Evolutionary conservation across 2,329 filamentous ascomycete species (phyloP).

Genomic region (Huntiella decipiens): DNA sequence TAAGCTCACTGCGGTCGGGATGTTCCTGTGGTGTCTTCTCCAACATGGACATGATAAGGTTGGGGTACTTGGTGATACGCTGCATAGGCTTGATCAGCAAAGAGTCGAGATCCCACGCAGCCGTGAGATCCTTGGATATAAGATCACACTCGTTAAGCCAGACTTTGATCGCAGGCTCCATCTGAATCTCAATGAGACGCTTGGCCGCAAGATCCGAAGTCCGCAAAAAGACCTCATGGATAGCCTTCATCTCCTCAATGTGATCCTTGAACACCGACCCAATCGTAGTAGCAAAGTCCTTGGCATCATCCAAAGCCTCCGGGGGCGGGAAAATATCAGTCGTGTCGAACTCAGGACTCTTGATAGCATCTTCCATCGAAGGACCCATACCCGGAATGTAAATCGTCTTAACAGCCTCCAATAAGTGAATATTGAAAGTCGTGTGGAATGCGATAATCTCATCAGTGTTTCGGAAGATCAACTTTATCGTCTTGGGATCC

Average conservation of each 20-base stretch:
- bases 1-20: constrained; percentile 54
- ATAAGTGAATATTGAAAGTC: constrained; percentile 58
- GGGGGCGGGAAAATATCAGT: constrained; percentile 20
- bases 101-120: constrained; percentile 87
- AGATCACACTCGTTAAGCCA: constrained; percentile 91
- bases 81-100: constrained; percentile 96
- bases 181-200: constrained; percentile 41
- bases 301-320: constrained; percentile 28
- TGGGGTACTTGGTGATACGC: constrained; percentile 80
- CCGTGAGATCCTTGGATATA: constrained; percentile 78
- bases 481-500: constrained; percentile 65
- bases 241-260: constrained; percentile 39
- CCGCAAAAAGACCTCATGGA: constrained; percentile 43
- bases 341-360: constrained; percentile 23
- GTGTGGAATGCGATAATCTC: constrained; percentile 79
- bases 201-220: constrained; percentile 45
- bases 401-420: constrained; percentile 58
- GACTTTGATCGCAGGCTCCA: constrained; percentile 47
- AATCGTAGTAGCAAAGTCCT: constrained; percentile 32
- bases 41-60: constrained; percentile 63
- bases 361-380: constrained; percentile 1
- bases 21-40: constrained; percentile 66
- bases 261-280: constrained; percentile 36
- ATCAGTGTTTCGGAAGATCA: constrained; percentile 82
- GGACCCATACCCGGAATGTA: constrained; percentile 38